Conservation (phyloP, 2,329 filamentous ascomycete genomes). For the Leptographium wingfieldii region DNA sequence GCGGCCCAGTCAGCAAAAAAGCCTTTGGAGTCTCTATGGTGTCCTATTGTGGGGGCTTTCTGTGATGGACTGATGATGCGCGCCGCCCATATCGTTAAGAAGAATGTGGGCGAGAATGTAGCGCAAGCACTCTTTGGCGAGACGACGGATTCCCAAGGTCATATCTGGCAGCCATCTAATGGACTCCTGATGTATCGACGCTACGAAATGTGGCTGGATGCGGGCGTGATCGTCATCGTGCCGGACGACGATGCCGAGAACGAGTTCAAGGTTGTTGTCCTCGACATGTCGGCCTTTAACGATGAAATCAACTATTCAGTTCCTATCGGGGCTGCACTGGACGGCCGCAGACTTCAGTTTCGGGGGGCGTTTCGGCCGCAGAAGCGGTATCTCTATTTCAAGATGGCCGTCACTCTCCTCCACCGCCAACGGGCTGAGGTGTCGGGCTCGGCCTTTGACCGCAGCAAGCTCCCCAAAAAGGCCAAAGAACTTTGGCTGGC, state of each 20-base stretch:
- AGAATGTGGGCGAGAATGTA: neutral
- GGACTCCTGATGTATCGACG: neutral
- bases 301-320: neutral
- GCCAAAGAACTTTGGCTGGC: neutral
- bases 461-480: neutral
- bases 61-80: neutral
- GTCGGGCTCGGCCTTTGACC: neutral
- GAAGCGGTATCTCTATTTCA: neutral
- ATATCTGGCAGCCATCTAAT: constrained; percentile 1
- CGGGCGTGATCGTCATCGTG: neutral
- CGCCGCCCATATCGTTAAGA: neutral
- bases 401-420: neutral
- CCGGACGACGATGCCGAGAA: neutral
- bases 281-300: neutral
- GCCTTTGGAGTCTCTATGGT: neutral
- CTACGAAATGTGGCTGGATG: neutral
- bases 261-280: neutral
- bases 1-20: neutral
- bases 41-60: neutral
- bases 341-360: neutral
- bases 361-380: neutral
- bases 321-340: neutral
- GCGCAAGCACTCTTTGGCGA: constrained; percentile 1
- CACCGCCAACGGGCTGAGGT: neutral
- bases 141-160: neutral